phyloP scores from a whole-genome alignment of 352 stramenopile genomes.

The Pythium rishiriense region DNA sequence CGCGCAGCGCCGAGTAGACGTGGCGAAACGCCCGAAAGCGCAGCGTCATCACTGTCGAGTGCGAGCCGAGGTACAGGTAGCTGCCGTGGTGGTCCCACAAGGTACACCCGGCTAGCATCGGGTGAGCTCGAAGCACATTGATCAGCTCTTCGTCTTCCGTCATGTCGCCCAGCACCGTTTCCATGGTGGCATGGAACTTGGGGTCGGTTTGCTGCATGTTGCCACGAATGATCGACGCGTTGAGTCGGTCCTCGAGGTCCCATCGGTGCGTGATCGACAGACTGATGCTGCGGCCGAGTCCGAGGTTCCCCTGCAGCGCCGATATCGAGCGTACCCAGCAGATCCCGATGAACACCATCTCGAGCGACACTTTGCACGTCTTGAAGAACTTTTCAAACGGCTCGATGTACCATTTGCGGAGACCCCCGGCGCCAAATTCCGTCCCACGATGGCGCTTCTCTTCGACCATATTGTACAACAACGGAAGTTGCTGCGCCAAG shows the following conservation, averaged over 20 bases:
- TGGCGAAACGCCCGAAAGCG: slow-evolving; percentile 12
- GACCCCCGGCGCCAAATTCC: background rate
- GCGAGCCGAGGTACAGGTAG: background rate
- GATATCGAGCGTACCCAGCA: slow-evolving; percentile 14
- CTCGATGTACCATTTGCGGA: slow-evolving; percentile 7
- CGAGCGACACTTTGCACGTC: background rate
- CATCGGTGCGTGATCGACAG: slow-evolving; percentile 12
- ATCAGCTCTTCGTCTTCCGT: background rate
- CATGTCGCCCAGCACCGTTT: slow-evolving; percentile 4
- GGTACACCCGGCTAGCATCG: background rate
- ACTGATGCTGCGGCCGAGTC: slow-evolving; percentile 5
- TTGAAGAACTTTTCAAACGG: background rate
- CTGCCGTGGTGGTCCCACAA: slow-evolving; percentile 1
- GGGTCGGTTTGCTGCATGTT: slow-evolving; percentile 2
- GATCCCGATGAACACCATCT: slow-evolving; percentile 12
- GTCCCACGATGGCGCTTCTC: background rate
- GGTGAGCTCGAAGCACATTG: background rate
- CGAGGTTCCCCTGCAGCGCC: slow-evolving; percentile 4
- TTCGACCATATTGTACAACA: background rate
- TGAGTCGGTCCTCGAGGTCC: slow-evolving; percentile 3
- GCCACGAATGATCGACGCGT: background rate
- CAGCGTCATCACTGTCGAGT: background rate
- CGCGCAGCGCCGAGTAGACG: slow-evolving; percentile 7
- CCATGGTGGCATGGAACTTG: background rate
- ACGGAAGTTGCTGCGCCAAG: slow-evolving; percentile 7